A percentile compares a stretch with the other conserved stretches of the same genome.
phyloP scores from a whole-genome alignment of 345 rosid species.

The Eucalyptus pumila region DNA sequence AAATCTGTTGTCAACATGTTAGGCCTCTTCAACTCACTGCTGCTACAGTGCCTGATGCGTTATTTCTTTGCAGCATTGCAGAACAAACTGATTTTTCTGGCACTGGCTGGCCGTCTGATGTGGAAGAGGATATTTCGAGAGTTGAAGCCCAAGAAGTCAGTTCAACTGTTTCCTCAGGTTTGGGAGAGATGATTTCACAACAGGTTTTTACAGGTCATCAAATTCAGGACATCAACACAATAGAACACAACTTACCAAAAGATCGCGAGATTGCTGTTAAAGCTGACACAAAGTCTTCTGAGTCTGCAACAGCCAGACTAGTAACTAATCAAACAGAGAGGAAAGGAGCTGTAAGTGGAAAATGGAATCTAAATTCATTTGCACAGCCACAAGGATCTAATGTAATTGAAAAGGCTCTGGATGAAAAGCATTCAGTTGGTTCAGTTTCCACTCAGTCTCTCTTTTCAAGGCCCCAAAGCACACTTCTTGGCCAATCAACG shows the following conservation, averaged over 20 bases:
- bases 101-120: conserved; percentile 27
- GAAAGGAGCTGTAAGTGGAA: neutral
- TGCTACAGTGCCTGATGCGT: neutral
- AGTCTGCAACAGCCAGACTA: conserved; percentile 8
- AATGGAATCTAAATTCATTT: neutral
- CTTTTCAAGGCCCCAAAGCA: conserved; percentile 13
- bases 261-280: conserved; percentile 6
- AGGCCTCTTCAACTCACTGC: neutral
- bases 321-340: conserved; percentile 1
- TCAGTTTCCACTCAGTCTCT: conserved; percentile 13
- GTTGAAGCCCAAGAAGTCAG: conserved; percentile 8
- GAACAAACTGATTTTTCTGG: conserved; percentile 20
- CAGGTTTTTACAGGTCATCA: neutral
- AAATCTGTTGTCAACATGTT: neutral
- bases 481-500: conserved; percentile 24
- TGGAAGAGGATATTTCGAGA: conserved; percentile 31
- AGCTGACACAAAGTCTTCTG: conserved; percentile 12
- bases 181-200: conserved; percentile 8
- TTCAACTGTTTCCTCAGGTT: conserved; percentile 15
- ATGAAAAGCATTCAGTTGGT: conserved; percentile 9
- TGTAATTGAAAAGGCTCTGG: conserved; percentile 12
- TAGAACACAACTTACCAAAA: neutral
- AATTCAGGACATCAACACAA: neutral
- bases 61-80: conserved; percentile 24
- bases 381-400: neutral